Evolutionary conservation across 23 red algal species (phyloP).

Genomic region (Agarophyton chilense): DNA sequence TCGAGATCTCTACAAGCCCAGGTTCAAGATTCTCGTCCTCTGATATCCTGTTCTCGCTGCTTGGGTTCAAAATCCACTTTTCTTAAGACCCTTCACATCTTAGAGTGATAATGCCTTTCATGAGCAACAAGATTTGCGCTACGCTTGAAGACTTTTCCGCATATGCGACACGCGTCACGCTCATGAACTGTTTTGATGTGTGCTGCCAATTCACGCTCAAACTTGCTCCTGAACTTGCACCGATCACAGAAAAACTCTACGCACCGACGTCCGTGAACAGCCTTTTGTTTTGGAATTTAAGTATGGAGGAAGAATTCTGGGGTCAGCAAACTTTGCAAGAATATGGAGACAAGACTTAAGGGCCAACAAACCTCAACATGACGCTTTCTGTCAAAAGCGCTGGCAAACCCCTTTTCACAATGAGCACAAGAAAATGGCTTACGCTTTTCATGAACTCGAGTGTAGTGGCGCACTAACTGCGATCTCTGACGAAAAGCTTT

Average conservation of each 20-base stretch:
- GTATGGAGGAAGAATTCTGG: no score
- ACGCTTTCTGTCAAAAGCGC: constrained; percentile 63
- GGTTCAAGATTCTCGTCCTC: no score
- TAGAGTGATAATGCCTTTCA: constrained; percentile 55
- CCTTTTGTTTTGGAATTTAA: constrained; percentile 32
- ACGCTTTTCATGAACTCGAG: constrained; percentile 68
- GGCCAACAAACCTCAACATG: constrained; percentile 60
- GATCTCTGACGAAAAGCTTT: constrained; percentile 58
- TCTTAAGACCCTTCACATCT: no score
- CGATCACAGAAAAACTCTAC: constrained; percentile 70
- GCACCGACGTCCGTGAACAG: constrained; percentile 60
- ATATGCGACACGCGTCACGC: constrained; percentile 52
- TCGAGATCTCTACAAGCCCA: no score
- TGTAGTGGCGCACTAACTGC: constrained; percentile 63
- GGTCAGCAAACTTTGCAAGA: neutral
- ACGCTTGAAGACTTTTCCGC: constrained; percentile 66
- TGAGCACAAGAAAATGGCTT: constrained; percentile 75
- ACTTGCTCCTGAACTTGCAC: constrained; percentile 53
- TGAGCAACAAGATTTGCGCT: constrained; percentile 56
- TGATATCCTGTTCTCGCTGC: no score
- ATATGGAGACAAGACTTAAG: neutral
- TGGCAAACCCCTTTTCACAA: constrained; percentile 71
- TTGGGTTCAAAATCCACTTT: no score
- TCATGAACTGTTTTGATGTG: constrained; percentile 60
- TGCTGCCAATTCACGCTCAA: constrained; percentile 6